These are phyloP conservation scores for Haematococcus lacustris DNA, from an alignment of 139 green algal species.

Conservation along the genomic window DNA sequence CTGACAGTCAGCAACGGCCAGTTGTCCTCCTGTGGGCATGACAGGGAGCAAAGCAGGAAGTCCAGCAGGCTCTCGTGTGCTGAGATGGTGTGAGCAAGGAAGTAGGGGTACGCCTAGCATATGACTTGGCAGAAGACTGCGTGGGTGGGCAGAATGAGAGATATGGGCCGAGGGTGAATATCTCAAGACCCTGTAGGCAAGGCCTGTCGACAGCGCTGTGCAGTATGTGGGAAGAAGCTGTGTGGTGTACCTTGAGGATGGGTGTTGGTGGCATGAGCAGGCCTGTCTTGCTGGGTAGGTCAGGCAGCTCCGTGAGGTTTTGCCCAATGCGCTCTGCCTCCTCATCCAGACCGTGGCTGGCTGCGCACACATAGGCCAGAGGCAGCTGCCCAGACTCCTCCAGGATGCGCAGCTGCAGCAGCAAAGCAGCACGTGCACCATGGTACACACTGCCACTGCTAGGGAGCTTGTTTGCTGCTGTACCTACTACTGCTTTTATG, in stretches of 20 bases:
- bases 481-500: no score
- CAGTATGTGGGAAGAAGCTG: no score
- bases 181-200: no score
- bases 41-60: conserved; percentile 12
- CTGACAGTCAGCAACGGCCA: conserved; percentile 95
- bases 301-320: conserved; percentile 21
- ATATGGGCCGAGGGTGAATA: no score
- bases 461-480: no score
- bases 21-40: conserved; percentile 90
- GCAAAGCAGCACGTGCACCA: no score
- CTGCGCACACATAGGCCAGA: conserved; percentile 89
- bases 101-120: no score
- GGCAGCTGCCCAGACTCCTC: conserved; percentile 84
- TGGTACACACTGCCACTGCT: background rate
- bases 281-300: conserved; percentile 7
- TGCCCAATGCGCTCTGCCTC: conserved; percentile 41
- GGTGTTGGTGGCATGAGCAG: conserved; percentile 44
- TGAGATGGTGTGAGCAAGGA: no score
- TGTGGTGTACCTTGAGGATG: conserved; percentile 36
- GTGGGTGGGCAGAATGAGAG: no score
- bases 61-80: no score
- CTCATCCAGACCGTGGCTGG: conserved; percentile 71
- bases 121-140: no score
- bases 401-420: conserved; percentile 77
- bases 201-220: no score